phyloP scores from a whole-genome alignment of 768 basidiomycete genomes.

The Amanita rubescens region DNA sequence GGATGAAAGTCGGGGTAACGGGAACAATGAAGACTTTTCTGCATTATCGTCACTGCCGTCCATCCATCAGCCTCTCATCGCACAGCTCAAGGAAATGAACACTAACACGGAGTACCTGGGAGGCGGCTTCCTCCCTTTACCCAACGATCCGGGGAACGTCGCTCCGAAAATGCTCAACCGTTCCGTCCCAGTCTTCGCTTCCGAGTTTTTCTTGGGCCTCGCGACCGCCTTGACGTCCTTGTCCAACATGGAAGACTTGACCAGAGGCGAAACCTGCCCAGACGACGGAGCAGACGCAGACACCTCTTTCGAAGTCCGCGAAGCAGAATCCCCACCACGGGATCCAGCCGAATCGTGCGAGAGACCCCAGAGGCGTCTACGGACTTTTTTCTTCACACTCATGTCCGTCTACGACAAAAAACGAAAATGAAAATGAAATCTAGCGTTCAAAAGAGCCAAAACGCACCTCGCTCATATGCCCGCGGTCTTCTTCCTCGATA shows the following conservation, averaged over 20 bases:
- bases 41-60: conserved; percentile 24
- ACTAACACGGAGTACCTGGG: conserved; percentile 62
- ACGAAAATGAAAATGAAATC: background rate
- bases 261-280: background rate
- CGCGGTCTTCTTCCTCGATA: conserved; percentile 41
- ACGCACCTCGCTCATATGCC: conserved; percentile 62
- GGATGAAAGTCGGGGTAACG: conserved; percentile 42
- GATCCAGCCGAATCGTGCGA: conserved; percentile 38
- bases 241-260: conserved; percentile 21
- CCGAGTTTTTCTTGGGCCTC: conserved; percentile 44
- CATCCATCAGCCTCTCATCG: background rate
- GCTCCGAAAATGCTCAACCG: conserved; percentile 81
- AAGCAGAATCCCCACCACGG: background rate
- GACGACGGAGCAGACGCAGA: conserved; percentile 3
- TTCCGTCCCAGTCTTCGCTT: conserved; percentile 41
- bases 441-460: background rate
- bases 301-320: conserved; percentile 13
- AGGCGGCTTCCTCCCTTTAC: conserved; percentile 73
- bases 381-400: conserved; percentile 30
- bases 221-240: conserved; percentile 30
- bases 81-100: conserved; percentile 8
- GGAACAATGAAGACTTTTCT: conserved; percentile 42
- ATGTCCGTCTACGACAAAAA: conserved; percentile 41
- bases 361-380: conserved; percentile 56
- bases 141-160: conserved; percentile 50